phyloP scores from a whole-genome alignment of 164 flowering plant genomes.

The Aristolochia contorta region DNA sequence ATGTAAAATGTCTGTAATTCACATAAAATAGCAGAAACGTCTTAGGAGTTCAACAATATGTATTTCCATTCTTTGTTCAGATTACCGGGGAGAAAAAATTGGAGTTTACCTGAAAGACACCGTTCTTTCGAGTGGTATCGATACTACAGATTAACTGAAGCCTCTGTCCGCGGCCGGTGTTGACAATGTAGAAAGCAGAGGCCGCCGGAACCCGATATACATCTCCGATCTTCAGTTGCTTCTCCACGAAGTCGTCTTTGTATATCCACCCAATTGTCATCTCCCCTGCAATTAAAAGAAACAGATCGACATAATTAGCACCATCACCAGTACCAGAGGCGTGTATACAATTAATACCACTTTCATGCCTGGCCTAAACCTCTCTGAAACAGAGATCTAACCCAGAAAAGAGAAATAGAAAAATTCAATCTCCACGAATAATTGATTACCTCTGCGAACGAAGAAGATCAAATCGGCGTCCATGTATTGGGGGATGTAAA shows the following conservation, averaged over 20 bases:
- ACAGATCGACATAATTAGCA: too few relatives aligned
- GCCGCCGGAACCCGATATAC: conserved; percentile 73
- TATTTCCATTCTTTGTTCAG: too few relatives aligned
- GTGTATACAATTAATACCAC: background rate
- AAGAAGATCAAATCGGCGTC: background rate
- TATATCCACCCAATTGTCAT: conserved; percentile 59
- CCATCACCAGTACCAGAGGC: background rate
- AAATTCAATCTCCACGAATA: too few relatives aligned
- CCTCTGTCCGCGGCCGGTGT: conserved; percentile 55
- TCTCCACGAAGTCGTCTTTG: conserved; percentile 49
- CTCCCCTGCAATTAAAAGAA: conserved; percentile 67
- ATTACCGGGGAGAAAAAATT: background rate
- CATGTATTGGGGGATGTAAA: background rate
- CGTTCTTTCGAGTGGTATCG: conserved; percentile 44
- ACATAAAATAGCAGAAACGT: background rate
- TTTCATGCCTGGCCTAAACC: too few relatives aligned
- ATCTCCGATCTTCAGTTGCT: conserved; percentile 52
- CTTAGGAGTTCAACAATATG: too few relatives aligned
- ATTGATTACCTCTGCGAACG: background rate
- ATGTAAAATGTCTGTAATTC: conserved; percentile 69
- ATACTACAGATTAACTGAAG: conserved; percentile 74
- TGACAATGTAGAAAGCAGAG: conserved; percentile 66
- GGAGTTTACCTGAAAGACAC: conserved; percentile 40
- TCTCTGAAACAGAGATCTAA: background rate
- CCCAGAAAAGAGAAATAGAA: background rate